Evolutionary conservation across 2,329 filamentous ascomycete species (phyloP), one percentile per base, ranked within the genome.

Genomic region (Hyphodiscus sp.): DNA sequence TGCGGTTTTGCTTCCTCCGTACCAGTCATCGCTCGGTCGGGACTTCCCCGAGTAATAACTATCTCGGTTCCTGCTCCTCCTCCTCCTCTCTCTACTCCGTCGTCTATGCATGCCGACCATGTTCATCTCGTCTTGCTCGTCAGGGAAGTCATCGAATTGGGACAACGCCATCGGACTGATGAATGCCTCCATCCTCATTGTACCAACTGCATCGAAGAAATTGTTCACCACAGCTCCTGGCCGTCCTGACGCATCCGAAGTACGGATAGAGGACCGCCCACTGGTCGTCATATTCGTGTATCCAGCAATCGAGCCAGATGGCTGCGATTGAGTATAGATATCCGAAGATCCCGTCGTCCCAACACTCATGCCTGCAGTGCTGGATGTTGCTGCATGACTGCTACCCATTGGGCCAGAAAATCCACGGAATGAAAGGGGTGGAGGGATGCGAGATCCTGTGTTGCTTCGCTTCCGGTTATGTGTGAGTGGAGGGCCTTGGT

Each of bases 141-240:
- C 59, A 2, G 63, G 64, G 50, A 51, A 64, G 38, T 67, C 64
- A 26, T 67, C 64, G 45, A 66, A 67, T 15, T 58, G 51, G 9
- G 54, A 55, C 44, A 64, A 47, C 11, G 79, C 74, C 11, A 85
- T 68, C 0, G 82, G 82, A 62, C 76, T 83, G 61, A 99, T 95
- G 69, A 97, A 99, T 0, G 94, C 94, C 70, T 97, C 92, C 92
- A 99, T 97, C 26, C 94, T 83, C 46, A 97, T 83, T 1, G 91
- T 97, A 1, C 91, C 91, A 54, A 95, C 86, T 1, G 87, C 87
- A 63, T 95, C 91, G 65, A 94, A 94, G 73, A 94, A 91, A 68
- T 69, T 69, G 42, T 68, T 67, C 11, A 64, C 62, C 13, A 65
- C 63, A 7, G 56, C 61, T 67, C 45, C 62, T 18, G 67, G 65